phyloP scores from a whole-genome alignment of 1,284 basidiomycete species.

The Vanrija sp. region DNA sequence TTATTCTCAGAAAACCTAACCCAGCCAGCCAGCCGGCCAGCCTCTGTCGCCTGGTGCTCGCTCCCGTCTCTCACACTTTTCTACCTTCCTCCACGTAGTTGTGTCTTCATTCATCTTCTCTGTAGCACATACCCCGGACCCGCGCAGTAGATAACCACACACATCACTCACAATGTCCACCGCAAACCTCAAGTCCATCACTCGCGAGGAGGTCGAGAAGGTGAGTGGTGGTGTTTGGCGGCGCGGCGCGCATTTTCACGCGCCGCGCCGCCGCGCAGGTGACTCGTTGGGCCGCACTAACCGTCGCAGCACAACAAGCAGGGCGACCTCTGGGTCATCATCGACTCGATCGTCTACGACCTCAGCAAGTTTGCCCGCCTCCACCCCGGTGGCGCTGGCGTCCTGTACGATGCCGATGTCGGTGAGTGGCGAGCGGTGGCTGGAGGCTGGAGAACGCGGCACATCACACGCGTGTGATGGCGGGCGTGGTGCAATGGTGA shows the following conservation, averaged over 20 bases:
- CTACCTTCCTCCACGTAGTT: background rate
- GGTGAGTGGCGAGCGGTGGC: constrained; percentile 53
- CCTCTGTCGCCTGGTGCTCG: background rate
- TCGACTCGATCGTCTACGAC: constrained; percentile 79
- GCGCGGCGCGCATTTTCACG: background rate
- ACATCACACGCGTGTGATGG: background rate
- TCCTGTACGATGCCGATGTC: constrained; percentile 67
- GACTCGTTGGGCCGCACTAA: background rate
- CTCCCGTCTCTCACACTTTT: background rate
- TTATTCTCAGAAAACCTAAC: background rate
- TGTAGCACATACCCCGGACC: no score
- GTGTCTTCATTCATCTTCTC: no score
- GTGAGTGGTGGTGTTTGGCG: constrained; percentile 26
- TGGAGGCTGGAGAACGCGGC: background rate
- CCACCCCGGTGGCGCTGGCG: constrained; percentile 76
- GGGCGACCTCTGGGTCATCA: constrained; percentile 73
- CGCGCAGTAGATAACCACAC: constrained; percentile 1
- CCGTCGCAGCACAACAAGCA: constrained; percentile 66
- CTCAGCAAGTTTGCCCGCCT: constrained; percentile 69
- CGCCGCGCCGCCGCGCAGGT: no score
- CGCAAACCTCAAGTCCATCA: constrained; percentile 40
- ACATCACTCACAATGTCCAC: constrained; percentile 11
- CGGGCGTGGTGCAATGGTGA: background rate
- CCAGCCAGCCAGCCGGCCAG: background rate
- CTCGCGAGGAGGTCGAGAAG: constrained; percentile 50